These are phyloP conservation scores for Backusella mclennaniae DNA, from an alignment of 192 early-diverging fungal species.

Conservation along the genomic window DNA sequence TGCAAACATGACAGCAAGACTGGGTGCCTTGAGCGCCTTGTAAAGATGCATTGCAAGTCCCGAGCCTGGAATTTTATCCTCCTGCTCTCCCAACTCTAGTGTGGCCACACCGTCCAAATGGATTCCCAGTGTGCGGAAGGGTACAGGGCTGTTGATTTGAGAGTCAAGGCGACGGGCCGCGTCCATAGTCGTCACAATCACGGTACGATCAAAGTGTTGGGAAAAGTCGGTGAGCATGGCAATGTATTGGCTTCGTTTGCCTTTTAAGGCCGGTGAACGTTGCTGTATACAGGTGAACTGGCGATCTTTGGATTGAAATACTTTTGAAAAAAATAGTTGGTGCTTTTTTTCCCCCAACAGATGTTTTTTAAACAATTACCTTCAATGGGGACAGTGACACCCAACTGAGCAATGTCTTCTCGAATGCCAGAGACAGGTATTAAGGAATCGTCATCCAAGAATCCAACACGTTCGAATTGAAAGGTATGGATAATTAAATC, in stretches of 20 bases:
- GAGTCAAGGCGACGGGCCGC: constrained; percentile 60
- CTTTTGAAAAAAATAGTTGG: constrained; percentile 12
- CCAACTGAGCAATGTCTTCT: constrained; percentile 30
- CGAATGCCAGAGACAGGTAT: constrained; percentile 59
- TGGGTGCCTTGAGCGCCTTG: constrained; percentile 38
- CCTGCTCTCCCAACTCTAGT: constrained; percentile 27
- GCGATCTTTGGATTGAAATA: constrained; percentile 65
- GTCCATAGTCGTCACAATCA: constrained; percentile 67
- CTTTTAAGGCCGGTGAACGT: constrained; percentile 57
- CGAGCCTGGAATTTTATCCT: constrained; percentile 48
- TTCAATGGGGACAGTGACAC: constrained; percentile 48
- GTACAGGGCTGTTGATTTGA: constrained; percentile 53
- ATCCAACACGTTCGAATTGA: constrained; percentile 56
- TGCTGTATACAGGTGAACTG: constrained; percentile 72
- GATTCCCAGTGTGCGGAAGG: constrained; percentile 44
- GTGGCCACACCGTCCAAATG: constrained; percentile 19
- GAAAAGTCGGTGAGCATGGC: constrained; percentile 57
- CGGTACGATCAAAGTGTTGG: constrained; percentile 50
- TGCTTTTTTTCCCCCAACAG: background rate
- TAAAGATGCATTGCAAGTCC: constrained; percentile 59
- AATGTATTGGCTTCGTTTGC: constrained; percentile 46
- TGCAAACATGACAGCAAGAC: constrained; percentile 59
- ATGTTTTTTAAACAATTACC: constrained; percentile 16
- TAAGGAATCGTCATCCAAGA: constrained; percentile 54
- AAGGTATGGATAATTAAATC: constrained; percentile 71